Evolutionary conservation across 2,329 filamentous ascomycete species (phyloP), one percentile per base, ranked within the genome.

Genomic region (Drechslerella coelobrocha): DNA sequence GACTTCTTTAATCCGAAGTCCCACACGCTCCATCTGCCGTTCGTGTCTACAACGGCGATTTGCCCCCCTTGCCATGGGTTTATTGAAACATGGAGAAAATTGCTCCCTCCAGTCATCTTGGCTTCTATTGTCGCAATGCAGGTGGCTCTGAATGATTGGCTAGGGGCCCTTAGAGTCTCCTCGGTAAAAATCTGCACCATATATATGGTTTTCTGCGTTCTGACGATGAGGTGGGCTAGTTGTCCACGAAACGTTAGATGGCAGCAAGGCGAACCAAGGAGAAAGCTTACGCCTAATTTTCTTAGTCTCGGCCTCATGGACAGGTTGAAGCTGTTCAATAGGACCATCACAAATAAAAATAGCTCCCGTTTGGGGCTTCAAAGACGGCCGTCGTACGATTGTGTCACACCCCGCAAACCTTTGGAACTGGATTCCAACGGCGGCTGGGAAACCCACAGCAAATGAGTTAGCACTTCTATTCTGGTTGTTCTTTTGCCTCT

Each of bases 41-140:
- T 37, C 14, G 31, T 31, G 24, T 71, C 59, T 19, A 71, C 12
- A 14, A 60, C 34, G 21, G 54, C 59, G 7, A 71, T 63, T 19
- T 60, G 59, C 19, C 63, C 59, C 7, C 59, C 24, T 29, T 23
- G 39, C 66, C 66, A 71, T n/a, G 66, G 66, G 23, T 60, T 71
- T 1, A 63, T 27, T 19, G 57, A 23, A 7, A 56, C 17, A 19
- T 71, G 59, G 23, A 71, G 48, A 34, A 71, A 63, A 14, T 24
- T 39, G 8, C 39, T 29, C 12, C 59, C 60, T 31, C 59, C 66
- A 7, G 43, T 34, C 2, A 29, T 12, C 27, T 41, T 37, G n/a
- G 59, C 39, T 19, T 60, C 48, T n/a, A 71, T 45, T 0, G 41
- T 51, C 5, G 56, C 59, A 12, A 63, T 45, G 19, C 59, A 63